A percentile compares a stretch with the other conserved stretches of the same genome.
phyloP scores from a whole-genome alignment of 768 basidiomycete genomes.

The Pisolithus albus region DNA sequence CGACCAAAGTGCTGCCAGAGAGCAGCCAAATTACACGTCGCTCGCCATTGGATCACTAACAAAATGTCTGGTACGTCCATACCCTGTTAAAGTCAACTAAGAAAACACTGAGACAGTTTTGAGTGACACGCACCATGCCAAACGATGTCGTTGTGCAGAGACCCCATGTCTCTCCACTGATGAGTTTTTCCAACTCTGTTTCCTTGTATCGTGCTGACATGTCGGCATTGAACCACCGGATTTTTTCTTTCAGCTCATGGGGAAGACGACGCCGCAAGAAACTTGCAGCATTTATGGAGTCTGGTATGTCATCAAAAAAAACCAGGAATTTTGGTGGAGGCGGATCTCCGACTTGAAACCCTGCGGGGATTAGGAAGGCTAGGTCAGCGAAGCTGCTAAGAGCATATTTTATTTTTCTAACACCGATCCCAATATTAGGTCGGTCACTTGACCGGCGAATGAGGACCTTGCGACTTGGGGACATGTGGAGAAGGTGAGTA shows the following conservation, averaged over 20 bases:
- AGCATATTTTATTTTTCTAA: too few species aligned
- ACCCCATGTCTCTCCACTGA: slow-evolving; percentile 18
- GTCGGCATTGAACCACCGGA: slow-evolving; percentile 19
- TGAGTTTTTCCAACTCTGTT: slow-evolving; percentile 12
- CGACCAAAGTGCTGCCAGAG: slow-evolving; percentile 28
- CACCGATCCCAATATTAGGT: too few species aligned
- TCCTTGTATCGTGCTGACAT: slow-evolving; percentile 10
- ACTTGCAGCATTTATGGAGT: slow-evolving; percentile 8
- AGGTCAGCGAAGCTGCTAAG: too few species aligned
- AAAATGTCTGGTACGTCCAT: slow-evolving; percentile 29
- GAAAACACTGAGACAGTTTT: too few species aligned
- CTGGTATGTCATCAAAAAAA: slow-evolving; percentile 21
- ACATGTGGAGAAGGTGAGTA: too few species aligned
- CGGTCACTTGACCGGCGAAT: too few species aligned
- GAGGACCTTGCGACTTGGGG: too few species aligned
- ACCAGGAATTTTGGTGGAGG: slow-evolving; percentile 16
- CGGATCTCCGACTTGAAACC: neutral
- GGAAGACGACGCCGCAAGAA: slow-evolving; percentile 10
- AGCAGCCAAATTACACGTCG: slow-evolving; percentile 14
- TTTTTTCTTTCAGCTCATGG: slow-evolving; percentile 7
- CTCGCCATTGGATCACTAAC: slow-evolving; percentile 31
- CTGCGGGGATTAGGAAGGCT: too few species aligned
- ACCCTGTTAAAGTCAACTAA: slow-evolving; percentile 18
- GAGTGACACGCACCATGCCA: slow-evolving; percentile 26
- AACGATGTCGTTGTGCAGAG: slow-evolving; percentile 27